phyloP scores from a whole-genome alignment of 2,329 filamentous ascomycete genomes.

The Penicillium sp. region DNA sequence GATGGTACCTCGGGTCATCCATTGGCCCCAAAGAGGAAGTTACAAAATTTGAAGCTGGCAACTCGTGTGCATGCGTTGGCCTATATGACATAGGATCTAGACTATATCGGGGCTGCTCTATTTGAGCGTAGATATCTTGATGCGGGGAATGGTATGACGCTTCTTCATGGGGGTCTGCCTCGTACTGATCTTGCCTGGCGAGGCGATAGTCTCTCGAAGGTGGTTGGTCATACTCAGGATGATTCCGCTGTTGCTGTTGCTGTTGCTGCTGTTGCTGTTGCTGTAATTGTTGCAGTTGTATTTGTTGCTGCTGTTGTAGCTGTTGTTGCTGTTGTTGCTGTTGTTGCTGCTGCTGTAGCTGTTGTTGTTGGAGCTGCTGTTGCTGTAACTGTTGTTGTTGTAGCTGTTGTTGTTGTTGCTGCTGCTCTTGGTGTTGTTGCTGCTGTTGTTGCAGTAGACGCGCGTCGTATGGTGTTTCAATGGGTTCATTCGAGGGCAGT shows the following conservation, averaged over 20 bases:
- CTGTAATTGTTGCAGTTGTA: neutral
- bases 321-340: neutral
- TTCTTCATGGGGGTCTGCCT: conserved; percentile 14
- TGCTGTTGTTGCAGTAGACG: conserved; percentile 19
- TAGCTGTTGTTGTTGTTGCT: neutral
- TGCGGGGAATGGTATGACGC: conserved; percentile 14
- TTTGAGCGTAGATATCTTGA: conserved; percentile 20
- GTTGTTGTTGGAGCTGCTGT: neutral
- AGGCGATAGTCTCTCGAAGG: conserved; percentile 25
- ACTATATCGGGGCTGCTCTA: conserved; percentile 26
- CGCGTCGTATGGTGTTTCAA: conserved; percentile 22
- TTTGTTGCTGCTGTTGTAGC: neutral
- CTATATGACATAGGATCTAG: conserved; percentile 23
- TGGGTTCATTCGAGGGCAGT: conserved; percentile 17
- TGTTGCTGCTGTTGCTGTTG: conserved; percentile 2
- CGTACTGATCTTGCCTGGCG: conserved; percentile 20
- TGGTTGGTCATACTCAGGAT: conserved; percentile 26
- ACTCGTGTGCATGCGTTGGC: conserved; percentile 19
- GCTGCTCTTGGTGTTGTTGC: neutral
- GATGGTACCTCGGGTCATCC: conserved; percentile 26
- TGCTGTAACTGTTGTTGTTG: neutral
- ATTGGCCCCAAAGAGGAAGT: conserved; percentile 14
- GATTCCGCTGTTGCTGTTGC: conserved; percentile 20
- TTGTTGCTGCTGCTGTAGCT: neutral
- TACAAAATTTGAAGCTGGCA: conserved; percentile 19